Evolutionary conservation across 257 asterid species (phyloP).

Genomic region (Solanum rostratum): DNA sequence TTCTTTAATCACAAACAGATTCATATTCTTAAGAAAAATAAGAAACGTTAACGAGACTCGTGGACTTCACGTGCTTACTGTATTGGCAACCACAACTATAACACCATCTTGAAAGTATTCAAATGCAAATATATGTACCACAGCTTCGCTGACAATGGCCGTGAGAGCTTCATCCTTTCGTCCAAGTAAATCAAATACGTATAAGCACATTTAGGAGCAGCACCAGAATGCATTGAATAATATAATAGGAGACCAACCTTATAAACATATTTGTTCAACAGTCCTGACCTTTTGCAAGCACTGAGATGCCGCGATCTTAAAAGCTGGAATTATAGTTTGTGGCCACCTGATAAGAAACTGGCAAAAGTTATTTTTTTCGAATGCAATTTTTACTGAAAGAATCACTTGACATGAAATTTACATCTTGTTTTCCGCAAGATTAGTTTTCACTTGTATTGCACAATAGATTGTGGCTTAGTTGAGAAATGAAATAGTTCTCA

Average conservation of each 20-base stretch:
- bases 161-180: slow-evolving; percentile 88
- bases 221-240: not conserved
- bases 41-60: not conserved
- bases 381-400: not conserved
- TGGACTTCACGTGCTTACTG: slow-evolving; percentile 33
- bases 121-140: slow-evolving; percentile 48
- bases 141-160: slow-evolving; percentile 89
- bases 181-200: slow-evolving; percentile 33
- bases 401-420: not conserved
- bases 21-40: not conserved
- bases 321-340: slow-evolving; percentile 60
- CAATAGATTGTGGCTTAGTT: not conserved
- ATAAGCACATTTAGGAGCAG: slow-evolving; percentile 18
- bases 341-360: slow-evolving; percentile 71
- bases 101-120: slow-evolving; percentile 78
- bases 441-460: not conserved
- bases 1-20: no score
- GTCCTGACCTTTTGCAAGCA: slow-evolving; percentile 46
- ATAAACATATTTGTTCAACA: slow-evolving; percentile 76
- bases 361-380: not conserved
- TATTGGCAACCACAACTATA: slow-evolving; percentile 54
- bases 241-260: slow-evolving; percentile 37
- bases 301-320: slow-evolving; percentile 42
- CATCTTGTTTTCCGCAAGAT: not conserved
- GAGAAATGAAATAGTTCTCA: not conserved